Base-by-base conservation (phyloP, 1,284 basidiomycete species). In the Ustilago trichophora region DNA sequence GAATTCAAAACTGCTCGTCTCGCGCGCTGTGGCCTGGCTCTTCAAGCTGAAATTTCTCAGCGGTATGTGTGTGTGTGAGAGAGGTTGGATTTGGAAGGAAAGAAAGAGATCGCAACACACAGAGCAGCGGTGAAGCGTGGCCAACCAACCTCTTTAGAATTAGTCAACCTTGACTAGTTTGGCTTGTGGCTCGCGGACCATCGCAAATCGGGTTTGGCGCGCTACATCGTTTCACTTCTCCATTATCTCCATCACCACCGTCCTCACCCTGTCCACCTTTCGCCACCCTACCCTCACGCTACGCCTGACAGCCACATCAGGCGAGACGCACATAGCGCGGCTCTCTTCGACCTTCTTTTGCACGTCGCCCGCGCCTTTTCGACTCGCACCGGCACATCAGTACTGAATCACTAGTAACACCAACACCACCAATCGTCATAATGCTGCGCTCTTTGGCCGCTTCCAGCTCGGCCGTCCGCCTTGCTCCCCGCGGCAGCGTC, bases 371-470 rank as follows among this genome's bases (percentile, higher is more conserved):
- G 27, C 29, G n/a, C 26, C 31, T 21, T 27, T 22, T 33, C 26
- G 42, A 46, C 6, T 36, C 19, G 18, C 29, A 40, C 16, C 24
- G 18, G 41, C 37, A 38, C 22, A 12, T 19, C 34, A 22, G 10
- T 11, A 29, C 32, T n/a, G n/a, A n/a, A n/a, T n/a, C n/a, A n/a
- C n/a, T 24, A 18, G n/a, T 12, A 11, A 33, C 19, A 32, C 16
- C 29, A 33, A 34, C 48, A 25, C 26, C 37, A 9, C 15, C 12
- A 21, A 31, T 35, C 42, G 31, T 26, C 52, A 52, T 42, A 45
- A 69, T 71, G 68, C 44, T 71, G 53, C 68, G 68, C 45, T 71
- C 68, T 13, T 33, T 70, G 47, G 53, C 53, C 26, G 52, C 67
- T 42, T 70, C 67, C 49, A 60, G 51, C 56, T 71, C 68, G 32